Evolutionary conservation across 345 rosid species (phyloP).

Genomic region (Jatropha curcas): DNA sequence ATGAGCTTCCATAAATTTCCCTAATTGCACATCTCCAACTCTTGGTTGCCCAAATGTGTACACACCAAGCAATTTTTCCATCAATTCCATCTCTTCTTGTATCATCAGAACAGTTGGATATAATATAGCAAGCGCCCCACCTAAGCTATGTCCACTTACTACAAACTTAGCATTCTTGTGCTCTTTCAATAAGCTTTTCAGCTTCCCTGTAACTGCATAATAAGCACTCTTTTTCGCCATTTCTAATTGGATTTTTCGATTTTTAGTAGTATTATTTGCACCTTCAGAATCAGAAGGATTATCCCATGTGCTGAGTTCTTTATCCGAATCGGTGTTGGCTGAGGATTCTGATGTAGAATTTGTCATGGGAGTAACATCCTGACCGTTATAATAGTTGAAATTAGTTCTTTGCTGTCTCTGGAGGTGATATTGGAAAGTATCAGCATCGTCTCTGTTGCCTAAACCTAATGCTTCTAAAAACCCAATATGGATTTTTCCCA

Average conservation of each 20-base stretch:
- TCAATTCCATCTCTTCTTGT: conserved; percentile 55
- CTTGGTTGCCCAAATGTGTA: conserved; percentile 92
- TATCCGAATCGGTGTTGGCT: background rate
- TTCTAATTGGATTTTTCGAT: conserved; percentile 21
- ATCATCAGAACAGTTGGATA: conserved; percentile 57
- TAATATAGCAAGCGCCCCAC: conserved; percentile 79
- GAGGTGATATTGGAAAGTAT: conserved; percentile 48
- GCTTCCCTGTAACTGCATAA: conserved; percentile 48
- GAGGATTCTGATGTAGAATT: background rate
- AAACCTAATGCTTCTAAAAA: conserved; percentile 87
- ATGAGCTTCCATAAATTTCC: conserved; percentile 59
- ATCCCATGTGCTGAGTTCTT: background rate
- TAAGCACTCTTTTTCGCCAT: conserved; percentile 57
- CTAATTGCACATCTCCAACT: conserved; percentile 61
- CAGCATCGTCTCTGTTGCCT: conserved; percentile 52
- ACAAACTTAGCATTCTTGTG: conserved; percentile 67
- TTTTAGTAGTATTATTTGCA: background rate
- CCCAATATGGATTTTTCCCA: conserved; percentile 83
- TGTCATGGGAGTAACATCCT: background rate
- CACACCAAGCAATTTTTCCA: conserved; percentile 58
- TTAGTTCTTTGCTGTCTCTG: conserved; percentile 21
- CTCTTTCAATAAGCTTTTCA: conserved; percentile 57
- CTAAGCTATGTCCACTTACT: conserved; percentile 81
- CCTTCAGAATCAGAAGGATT: conserved; percentile 9
- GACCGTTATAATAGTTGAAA: background rate